phyloP scores from a whole-genome alignment of 2,329 filamentous ascomycete species.

The Aspergillus tubingensis region DNA sequence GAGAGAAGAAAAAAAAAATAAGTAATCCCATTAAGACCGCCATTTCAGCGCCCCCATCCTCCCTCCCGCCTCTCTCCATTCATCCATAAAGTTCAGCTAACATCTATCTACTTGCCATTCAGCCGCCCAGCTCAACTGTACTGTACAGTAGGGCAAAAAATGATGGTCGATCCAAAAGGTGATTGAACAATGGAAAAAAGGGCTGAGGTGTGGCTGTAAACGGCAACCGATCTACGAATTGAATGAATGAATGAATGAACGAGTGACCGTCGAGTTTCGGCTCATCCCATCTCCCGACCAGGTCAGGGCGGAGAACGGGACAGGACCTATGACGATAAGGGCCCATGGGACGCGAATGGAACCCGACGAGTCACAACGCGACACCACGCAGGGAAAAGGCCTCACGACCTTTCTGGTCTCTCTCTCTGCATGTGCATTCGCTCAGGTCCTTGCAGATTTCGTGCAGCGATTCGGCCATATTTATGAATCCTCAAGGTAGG shows the following conservation, averaged over 20 bases:
- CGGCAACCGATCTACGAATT: constrained; percentile 27
- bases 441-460: constrained; percentile 34
- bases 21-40: background rate
- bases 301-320: constrained; percentile 19
- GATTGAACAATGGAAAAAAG: constrained; percentile 16
- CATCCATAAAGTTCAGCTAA: background rate
- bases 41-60: constrained; percentile 4
- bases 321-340: constrained; percentile 24
- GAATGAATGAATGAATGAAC: background rate
- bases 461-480: constrained; percentile 19
- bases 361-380: constrained; percentile 35
- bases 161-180: constrained; percentile 14
- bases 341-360: constrained; percentile 24
- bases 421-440: constrained; percentile 18
- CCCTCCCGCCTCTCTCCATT: too few species aligned
- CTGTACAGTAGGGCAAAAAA: constrained; percentile 2
- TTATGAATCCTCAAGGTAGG: background rate
- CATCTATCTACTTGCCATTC: background rate
- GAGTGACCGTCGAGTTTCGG: background rate
- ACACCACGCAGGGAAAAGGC: constrained; percentile 18
- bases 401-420: constrained; percentile 10
- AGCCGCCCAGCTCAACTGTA: background rate
- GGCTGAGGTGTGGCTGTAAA: constrained; percentile 21
- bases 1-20: too few species aligned
- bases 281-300: background rate